Evolutionary conservation across 1,139 yeast genomes (phyloP).

Genomic region (Waltiozyma sp.): DNA sequence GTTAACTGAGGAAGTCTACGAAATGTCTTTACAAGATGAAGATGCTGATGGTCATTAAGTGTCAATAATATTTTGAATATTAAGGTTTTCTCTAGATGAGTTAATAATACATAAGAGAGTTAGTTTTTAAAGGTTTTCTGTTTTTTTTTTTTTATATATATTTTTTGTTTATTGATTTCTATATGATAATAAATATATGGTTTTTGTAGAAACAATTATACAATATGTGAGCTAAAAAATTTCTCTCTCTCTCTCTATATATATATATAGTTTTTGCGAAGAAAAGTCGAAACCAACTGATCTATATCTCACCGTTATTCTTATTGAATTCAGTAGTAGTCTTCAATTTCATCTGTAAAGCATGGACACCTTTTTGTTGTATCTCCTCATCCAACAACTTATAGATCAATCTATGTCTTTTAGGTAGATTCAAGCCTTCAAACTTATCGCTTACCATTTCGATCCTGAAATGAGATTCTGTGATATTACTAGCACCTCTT

Average conservation of each 20-base stretch:
- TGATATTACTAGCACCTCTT: constrained; percentile 58
- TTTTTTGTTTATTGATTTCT: too few species aligned
- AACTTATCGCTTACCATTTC: constrained; percentile 66
- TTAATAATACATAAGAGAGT: neutral
- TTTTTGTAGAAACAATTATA: neutral
- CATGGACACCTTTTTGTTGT: constrained; percentile 67
- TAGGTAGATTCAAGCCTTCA: constrained; percentile 54
- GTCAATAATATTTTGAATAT: neutral
- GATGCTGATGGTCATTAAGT: constrained; percentile 1
- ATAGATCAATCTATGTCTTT: constrained; percentile 73
- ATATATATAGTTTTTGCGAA: too few species aligned
- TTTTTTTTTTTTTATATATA: too few species aligned
- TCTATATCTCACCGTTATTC: constrained; percentile 1
- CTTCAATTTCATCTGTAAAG: constrained; percentile 76
- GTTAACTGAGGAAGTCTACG: constrained; percentile 36
- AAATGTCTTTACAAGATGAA: constrained; percentile 21
- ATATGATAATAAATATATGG: too few species aligned
- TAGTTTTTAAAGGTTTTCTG: too few species aligned
- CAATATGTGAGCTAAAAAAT: too few species aligned
- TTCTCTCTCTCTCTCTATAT: too few species aligned
- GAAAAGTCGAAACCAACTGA: too few species aligned
- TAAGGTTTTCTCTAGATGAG: neutral
- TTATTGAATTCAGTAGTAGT: constrained; percentile 52
- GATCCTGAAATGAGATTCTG: constrained; percentile 75
- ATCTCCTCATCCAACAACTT: constrained; percentile 62